A percentile compares a stretch with the other conserved stretches of the same genome.
Evolutionary conservation across 2,329 filamentous ascomycete species (phyloP).

Genomic region (Coniochaeta sp.): DNA sequence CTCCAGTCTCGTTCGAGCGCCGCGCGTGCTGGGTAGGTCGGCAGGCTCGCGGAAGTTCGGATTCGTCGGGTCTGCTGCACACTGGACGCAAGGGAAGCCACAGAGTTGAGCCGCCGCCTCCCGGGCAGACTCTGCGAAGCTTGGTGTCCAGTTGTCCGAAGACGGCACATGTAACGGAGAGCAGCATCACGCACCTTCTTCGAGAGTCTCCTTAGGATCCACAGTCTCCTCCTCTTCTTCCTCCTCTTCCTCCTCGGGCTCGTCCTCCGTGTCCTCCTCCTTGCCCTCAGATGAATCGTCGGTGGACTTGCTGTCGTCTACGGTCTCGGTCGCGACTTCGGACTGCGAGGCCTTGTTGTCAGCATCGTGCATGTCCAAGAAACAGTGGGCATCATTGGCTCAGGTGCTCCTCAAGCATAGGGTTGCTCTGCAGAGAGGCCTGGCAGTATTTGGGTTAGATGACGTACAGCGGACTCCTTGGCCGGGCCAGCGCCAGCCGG

Average conservation of each 20-base stretch:
- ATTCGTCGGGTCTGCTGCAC: background rate
- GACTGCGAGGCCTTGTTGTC: background rate
- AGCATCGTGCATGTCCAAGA: background rate
- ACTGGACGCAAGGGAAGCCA: background rate
- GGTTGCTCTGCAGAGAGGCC: background rate
- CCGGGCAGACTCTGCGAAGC: background rate
- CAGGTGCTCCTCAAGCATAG: background rate
- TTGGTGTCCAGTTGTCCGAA: background rate
- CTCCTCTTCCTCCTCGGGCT: conserved; percentile 70
- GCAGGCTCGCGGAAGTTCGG: background rate
- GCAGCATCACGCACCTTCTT: conserved; percentile 69
- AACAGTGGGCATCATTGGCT: background rate
- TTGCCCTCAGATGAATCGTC: conserved; percentile 37
- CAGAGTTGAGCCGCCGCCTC: too few species aligned
- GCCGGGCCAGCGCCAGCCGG: conserved; percentile 48
- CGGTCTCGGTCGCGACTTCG: conserved; percentile 1
- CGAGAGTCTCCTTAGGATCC: conserved; percentile 80
- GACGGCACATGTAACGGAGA: background rate
- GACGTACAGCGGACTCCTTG: conserved; percentile 5
- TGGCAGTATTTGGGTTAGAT: background rate
- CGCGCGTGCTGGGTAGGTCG: background rate
- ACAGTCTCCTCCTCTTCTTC: conserved; percentile 76
- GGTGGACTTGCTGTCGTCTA: conserved; percentile 51
- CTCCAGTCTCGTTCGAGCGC: too few species aligned
- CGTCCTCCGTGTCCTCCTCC: conserved; percentile 52